Evolutionary conservation across 176 grass and related monocot genomes (phyloP).

Genomic region (Areca catechu): DNA sequence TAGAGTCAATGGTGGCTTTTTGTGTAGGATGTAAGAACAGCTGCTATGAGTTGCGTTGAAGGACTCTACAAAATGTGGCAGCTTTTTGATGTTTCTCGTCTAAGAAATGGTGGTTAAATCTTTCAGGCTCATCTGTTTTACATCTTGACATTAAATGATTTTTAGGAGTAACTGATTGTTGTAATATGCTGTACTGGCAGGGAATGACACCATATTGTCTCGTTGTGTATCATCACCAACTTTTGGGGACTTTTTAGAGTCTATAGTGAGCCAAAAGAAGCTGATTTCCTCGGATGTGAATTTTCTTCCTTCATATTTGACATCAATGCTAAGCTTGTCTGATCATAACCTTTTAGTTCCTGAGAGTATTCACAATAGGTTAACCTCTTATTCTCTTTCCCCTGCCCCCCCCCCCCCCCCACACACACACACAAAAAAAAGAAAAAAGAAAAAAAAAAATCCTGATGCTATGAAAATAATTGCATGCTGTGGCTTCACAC

Average conservation of each 20-base stretch:
- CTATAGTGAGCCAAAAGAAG: constrained; percentile 57
- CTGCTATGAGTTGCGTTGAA: constrained; percentile 67
- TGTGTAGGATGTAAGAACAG: constrained; percentile 62
- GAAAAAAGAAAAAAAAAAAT: too few species aligned
- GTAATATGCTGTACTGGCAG: constrained; percentile 33
- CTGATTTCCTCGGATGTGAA: constrained; percentile 65
- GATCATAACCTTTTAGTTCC: constrained; percentile 49
- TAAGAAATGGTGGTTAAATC: constrained; percentile 43
- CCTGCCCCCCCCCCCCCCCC: constrained; percentile 11
- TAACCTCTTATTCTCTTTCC: not conserved
- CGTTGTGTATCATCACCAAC: constrained; percentile 46
- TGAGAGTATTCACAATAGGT: constrained; percentile 65
- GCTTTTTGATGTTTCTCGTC: constrained; percentile 32
- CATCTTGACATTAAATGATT: too few species aligned
- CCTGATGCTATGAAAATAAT: not conserved
- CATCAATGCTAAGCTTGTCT: constrained; percentile 56
- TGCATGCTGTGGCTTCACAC: too few species aligned
- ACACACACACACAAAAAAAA: too few species aligned
- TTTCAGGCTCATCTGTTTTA: too few species aligned
- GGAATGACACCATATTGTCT: constrained; percentile 41
- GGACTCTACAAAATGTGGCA: constrained; percentile 56
- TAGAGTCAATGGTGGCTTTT: not conserved
- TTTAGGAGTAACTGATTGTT: constrained; percentile 2
- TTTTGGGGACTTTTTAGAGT: constrained; percentile 61
- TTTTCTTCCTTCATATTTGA: constrained; percentile 74